Evolutionary conservation across 768 basidiomycete genomes (phyloP).

Genomic region (Cyathus striatus): DNA sequence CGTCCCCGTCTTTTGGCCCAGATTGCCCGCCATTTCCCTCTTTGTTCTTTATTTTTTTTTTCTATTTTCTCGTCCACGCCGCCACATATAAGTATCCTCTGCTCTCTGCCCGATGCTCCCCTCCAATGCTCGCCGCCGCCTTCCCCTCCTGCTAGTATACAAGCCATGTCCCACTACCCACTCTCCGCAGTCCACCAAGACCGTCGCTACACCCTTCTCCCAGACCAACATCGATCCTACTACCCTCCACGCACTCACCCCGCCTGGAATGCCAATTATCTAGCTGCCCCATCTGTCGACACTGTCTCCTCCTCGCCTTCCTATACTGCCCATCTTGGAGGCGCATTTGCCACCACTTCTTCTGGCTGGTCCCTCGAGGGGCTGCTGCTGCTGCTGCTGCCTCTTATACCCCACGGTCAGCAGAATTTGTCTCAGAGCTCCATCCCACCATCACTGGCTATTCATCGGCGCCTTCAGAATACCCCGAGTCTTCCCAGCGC

Average conservation of each 20-base stretch:
- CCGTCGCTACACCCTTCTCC: not conserved
- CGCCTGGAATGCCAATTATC: not conserved
- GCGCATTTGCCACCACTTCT: too few species aligned
- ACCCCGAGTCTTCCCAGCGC: slow-evolving; percentile 16
- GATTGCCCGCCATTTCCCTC: not conserved
- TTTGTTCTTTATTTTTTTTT: not conserved
- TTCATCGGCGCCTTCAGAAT: slow-evolving; percentile 8
- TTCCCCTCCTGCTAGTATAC: not conserved
- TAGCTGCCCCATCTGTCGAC: not conserved
- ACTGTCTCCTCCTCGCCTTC: slow-evolving; percentile 1
- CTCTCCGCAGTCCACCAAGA: too few species aligned
- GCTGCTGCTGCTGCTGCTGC: too few species aligned
- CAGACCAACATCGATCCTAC: not conserved
- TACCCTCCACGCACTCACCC: slow-evolving; percentile 1
- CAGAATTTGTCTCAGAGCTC: too few species aligned
- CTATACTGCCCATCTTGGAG: too few species aligned
- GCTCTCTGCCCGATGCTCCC: not conserved
- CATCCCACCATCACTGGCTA: not conserved
- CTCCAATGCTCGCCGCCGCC: not conserved
- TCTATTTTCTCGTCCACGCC: too few species aligned
- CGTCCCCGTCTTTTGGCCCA: not conserved
- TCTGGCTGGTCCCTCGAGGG: too few species aligned
- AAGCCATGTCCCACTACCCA: not conserved
- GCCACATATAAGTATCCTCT: not conserved
- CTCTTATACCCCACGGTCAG: too few species aligned